These are phyloP conservation scores for Leavenworthia alabamica DNA, from an alignment of 345 rosid species.

Conservation along the genomic window DNA sequence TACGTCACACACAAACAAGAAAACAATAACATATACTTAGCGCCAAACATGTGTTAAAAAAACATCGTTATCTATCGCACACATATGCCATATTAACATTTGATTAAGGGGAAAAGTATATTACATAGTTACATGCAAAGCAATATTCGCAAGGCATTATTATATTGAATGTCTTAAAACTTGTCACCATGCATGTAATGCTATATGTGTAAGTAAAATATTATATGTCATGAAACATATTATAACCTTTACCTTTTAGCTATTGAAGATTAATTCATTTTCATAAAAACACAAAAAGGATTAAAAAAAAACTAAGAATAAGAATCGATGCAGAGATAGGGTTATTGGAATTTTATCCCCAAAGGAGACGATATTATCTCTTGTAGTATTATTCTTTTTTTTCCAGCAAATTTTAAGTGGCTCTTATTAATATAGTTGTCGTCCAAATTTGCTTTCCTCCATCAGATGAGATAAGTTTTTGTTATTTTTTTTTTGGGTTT, in stretches of 20 bases:
- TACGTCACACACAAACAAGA: not conserved
- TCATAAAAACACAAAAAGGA: not conserved
- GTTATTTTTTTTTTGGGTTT: not conserved
- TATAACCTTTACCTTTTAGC: not conserved
- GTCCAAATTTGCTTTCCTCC: constrained; percentile 13
- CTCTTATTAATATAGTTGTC: constrained; percentile 12
- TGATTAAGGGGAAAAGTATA: not conserved
- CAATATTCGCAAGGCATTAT: not conserved
- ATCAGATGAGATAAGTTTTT: constrained; percentile 22
- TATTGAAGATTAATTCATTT: not conserved
- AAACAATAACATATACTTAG: not conserved
- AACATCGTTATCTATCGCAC: not conserved
- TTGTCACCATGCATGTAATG: not conserved
- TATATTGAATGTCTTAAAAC: not conserved
- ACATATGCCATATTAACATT: not conserved
- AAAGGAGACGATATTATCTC: constrained; percentile 23
- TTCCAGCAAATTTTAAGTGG: constrained; percentile 22
- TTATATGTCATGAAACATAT: not conserved
- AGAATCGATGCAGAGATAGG: constrained; percentile 26
- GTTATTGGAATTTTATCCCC: constrained; percentile 24
- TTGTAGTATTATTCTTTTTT: constrained; percentile 10
- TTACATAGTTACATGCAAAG: not conserved
- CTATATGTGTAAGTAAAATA: not conserved
- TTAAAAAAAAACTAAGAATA: not conserved
- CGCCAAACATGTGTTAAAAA: not conserved